Conservation (phyloP, 176 grass and related monocot species). For the Metroxylon sagu region DNA sequence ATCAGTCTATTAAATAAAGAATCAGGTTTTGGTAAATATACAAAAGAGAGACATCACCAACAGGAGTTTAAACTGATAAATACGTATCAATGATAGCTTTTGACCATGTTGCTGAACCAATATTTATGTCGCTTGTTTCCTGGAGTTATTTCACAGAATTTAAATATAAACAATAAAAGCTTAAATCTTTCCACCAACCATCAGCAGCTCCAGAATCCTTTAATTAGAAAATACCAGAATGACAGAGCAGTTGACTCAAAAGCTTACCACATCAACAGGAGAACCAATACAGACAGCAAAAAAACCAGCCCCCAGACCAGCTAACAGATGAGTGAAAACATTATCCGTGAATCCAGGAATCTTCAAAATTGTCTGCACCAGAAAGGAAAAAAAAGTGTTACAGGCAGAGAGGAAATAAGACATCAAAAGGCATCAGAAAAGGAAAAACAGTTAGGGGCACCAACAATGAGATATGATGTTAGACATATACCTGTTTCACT, state of each 20-base stretch:
- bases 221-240: too few species aligned
- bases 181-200: too few species aligned
- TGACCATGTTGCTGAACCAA: too few species aligned
- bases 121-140: too few species aligned
- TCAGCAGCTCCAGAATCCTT: too few species aligned
- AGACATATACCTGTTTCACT: constrained; percentile 64
- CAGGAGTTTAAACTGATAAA: too few species aligned
- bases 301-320: constrained; percentile 86
- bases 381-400: constrained; percentile 6
- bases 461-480: neutral
- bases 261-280: constrained; percentile 87
- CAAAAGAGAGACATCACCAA: too few species aligned
- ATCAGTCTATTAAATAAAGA: too few species aligned
- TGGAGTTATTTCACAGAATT: too few species aligned
- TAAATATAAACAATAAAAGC: too few species aligned
- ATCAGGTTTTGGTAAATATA: too few species aligned
- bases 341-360: constrained; percentile 93
- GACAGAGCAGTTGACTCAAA: neutral
- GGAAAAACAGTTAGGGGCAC: neutral
- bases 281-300: constrained; percentile 96
- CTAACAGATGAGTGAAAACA: constrained; percentile 68
- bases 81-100: too few species aligned
- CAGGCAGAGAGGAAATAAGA: neutral
- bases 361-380: constrained; percentile 69
- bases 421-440: constrained; percentile 6